Conservation (phyloP, 768 basidiomycete genomes). For the Mycena haematopus region DNA sequence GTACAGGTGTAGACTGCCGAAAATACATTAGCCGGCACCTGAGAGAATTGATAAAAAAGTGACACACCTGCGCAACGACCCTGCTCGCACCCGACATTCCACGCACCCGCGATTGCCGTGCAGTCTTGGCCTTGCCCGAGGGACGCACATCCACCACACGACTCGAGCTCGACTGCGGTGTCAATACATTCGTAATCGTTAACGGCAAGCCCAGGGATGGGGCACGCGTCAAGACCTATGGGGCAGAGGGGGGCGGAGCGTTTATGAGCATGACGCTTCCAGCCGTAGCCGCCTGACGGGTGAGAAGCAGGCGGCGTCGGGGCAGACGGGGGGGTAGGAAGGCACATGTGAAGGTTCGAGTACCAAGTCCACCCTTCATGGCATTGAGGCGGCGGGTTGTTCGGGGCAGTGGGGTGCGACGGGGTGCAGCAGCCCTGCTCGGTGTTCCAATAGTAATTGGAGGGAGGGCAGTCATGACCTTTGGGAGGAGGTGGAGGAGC, state of each 20-base stretch:
- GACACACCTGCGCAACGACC: conserved; percentile 60
- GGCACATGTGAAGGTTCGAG: conserved; percentile 47
- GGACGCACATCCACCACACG: conserved; percentile 78
- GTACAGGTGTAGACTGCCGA: conserved; percentile 57
- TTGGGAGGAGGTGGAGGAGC: conserved; percentile 53
- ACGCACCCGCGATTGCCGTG: conserved; percentile 65
- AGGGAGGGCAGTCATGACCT: conserved; percentile 52
- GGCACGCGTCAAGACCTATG: conserved; percentile 60
- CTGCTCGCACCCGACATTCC: conserved; percentile 73
- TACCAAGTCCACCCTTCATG: conserved; percentile 54
- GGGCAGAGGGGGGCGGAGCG: conserved; percentile 58
- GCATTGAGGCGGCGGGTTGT: conserved; percentile 59
- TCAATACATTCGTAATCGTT: conserved; percentile 72
- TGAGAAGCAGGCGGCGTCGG: conserved; percentile 41
- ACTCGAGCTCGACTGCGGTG: conserved; percentile 63
- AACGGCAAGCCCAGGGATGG: conserved; percentile 47
- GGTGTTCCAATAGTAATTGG: conserved; percentile 55
- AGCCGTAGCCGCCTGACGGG: conserved; percentile 37
- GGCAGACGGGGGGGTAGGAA: conserved; percentile 38
- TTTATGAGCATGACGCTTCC: conserved; percentile 30
- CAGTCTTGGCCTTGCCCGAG: conserved; percentile 75
- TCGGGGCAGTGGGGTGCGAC: conserved; percentile 43
- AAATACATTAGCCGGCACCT: conserved; percentile 4
- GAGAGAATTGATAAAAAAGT: not conserved
- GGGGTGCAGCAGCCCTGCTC: conserved; percentile 62